These are phyloP conservation scores for Ophiostoma angusticollis DNA, from an alignment of 2,329 filamentous ascomycete species.

Conservation along the genomic window DNA sequence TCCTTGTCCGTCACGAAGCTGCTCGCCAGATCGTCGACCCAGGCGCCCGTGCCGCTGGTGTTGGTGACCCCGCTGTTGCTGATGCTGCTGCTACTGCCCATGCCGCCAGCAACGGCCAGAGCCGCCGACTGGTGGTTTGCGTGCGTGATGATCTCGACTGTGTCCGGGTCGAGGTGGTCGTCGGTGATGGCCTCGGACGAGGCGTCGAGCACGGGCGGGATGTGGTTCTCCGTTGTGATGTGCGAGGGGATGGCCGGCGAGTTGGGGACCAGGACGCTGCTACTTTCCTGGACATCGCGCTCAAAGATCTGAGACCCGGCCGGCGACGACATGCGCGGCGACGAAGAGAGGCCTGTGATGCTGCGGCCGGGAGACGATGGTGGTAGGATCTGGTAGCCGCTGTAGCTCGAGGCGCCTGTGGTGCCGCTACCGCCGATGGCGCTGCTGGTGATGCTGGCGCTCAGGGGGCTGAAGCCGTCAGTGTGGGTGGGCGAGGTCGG, in stretches of 20 bases:
- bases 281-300: constrained; percentile 72
- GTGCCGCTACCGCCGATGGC: constrained; percentile 16
- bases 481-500: constrained; percentile 23
- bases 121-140: constrained; percentile 68
- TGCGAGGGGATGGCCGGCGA: constrained; percentile 85
- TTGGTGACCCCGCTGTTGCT: constrained; percentile 27
- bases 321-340: constrained; percentile 65
- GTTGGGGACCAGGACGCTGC: constrained; percentile 40
- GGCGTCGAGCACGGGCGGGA: constrained; percentile 81
- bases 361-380: constrained; percentile 54
- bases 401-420: constrained; percentile 18
- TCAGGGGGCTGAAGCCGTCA: constrained; percentile 21
- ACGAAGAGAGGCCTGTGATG: constrained; percentile 40
- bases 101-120: constrained; percentile 45
- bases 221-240: constrained; percentile 88
- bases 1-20: constrained; percentile 37
- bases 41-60: constrained; percentile 26
- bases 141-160: constrained; percentile 87
- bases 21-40: constrained; percentile 42
- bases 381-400: constrained; percentile 29
- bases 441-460: constrained; percentile 29
- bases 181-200: constrained; percentile 89
- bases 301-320: constrained; percentile 79
- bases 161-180: constrained; percentile 68
- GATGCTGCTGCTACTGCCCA: constrained; percentile 18